phyloP scores from a whole-genome alignment of 164 flowering plant genomes.

The Akebia trifoliata region DNA sequence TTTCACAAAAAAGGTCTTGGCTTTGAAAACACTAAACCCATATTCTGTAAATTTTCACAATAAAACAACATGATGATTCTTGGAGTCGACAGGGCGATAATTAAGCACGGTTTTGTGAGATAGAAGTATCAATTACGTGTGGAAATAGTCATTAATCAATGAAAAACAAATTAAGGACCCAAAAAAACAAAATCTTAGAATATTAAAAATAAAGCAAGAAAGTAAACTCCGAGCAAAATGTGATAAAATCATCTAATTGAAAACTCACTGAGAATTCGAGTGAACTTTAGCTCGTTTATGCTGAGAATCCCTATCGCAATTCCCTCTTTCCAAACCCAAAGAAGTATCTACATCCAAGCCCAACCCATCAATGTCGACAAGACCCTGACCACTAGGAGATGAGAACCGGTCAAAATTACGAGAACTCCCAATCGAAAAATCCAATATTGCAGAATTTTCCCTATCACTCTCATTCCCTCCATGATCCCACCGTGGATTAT shows the following conservation, averaged over 20 bases:
- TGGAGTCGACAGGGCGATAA: not conserved
- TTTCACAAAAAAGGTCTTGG: not conserved
- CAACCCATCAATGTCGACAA: constrained; percentile 8
- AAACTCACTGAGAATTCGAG: constrained; percentile 44
- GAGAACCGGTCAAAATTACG: constrained; percentile 12
- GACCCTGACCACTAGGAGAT: constrained; percentile 12
- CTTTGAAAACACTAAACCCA: not conserved
- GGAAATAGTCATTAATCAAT: no score
- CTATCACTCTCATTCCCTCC: constrained; percentile 11
- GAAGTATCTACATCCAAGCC: constrained; percentile 20
- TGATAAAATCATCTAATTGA: not conserved
- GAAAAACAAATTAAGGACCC: no score
- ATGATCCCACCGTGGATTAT: constrained; percentile 5
- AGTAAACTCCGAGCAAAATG: not conserved
- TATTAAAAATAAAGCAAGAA: not conserved
- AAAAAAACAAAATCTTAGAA: not conserved
- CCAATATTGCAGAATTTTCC: constrained; percentile 9
- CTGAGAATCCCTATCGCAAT: constrained; percentile 41
- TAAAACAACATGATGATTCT: not conserved
- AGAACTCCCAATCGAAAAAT: constrained; percentile 20
- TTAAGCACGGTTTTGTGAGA: not conserved
- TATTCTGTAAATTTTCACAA: not conserved
- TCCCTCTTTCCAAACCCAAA: constrained; percentile 14
- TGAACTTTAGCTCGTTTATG: constrained; percentile 67
- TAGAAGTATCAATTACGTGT: not conserved